Evolutionary conservation across 768 basidiomycete species (phyloP).

Genomic region (Aureoboletus auriporus): DNA sequence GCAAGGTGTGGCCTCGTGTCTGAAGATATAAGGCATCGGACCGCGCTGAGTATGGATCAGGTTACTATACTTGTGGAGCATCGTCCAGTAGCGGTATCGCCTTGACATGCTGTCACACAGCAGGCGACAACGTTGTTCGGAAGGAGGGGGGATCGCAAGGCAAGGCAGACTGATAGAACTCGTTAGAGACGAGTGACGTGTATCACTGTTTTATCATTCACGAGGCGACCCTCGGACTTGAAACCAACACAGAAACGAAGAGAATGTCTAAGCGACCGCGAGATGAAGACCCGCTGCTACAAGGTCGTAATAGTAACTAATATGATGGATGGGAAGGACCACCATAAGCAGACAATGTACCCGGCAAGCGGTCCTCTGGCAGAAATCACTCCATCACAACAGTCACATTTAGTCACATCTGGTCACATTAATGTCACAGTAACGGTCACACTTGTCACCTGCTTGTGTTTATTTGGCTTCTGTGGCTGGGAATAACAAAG

Average conservation of each 20-base stretch:
- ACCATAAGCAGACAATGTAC: constrained; percentile 9
- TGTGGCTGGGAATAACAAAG: constrained; percentile 22
- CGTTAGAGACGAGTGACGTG: too few species aligned
- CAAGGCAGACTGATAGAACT: not conserved
- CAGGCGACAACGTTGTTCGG: constrained; percentile 15
- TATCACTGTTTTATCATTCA: too few species aligned
- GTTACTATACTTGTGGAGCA: constrained; percentile 4
- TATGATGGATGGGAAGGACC: too few species aligned
- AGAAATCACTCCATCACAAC: constrained; percentile 26
- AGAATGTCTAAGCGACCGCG: too few species aligned
- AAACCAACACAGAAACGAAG: not conserved
- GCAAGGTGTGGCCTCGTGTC: constrained; percentile 4
- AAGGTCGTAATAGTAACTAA: too few species aligned
- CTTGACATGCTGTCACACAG: constrained; percentile 23
- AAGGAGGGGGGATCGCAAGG: constrained; percentile 3
- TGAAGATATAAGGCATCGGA: constrained; percentile 2
- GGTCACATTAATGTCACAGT: constrained; percentile 7
- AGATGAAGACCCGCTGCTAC: too few species aligned
- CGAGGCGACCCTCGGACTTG: too few species aligned
- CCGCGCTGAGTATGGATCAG: constrained; percentile 2
- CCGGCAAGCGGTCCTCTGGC: constrained; percentile 22
- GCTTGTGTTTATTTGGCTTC: constrained; percentile 20
- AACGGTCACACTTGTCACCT: constrained; percentile 3
- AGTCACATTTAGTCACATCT: constrained; percentile 8
- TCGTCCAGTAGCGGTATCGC: constrained; percentile 18